phyloP scores from a whole-genome alignment of 805 yeast genomes.

The Candida corydali region DNA sequence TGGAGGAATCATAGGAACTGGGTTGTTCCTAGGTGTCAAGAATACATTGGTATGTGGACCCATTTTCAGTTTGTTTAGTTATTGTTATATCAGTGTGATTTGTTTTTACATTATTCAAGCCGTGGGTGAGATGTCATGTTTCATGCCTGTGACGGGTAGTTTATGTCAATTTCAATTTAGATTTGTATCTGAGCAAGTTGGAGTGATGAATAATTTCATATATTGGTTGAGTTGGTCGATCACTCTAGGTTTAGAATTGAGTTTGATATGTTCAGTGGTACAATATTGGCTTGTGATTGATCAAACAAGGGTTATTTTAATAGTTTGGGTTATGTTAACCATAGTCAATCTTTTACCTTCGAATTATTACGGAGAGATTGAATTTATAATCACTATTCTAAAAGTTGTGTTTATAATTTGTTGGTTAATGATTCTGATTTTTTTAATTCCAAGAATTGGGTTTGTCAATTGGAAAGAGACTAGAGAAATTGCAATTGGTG shows the following conservation, averaged over 20 bases:
- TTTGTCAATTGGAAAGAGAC: slow-evolving; percentile 7
- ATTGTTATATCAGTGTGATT: slow-evolving; percentile 16
- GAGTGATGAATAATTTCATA: slow-evolving; percentile 16
- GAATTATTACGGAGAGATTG: slow-evolving; percentile 18
- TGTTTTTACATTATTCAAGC: slow-evolving; percentile 17
- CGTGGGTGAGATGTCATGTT: slow-evolving; percentile 17
- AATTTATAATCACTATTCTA: slow-evolving; percentile 15
- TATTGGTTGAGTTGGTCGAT: slow-evolving; percentile 24
- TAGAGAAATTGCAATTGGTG: neutral
- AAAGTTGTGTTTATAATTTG: slow-evolving; percentile 16
- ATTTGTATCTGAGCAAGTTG: slow-evolving; percentile 15
- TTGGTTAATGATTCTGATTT: slow-evolving; percentile 13
- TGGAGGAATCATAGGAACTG: slow-evolving; percentile 23
- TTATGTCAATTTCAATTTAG: slow-evolving; percentile 17
- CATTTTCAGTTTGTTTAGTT: slow-evolving; percentile 14
- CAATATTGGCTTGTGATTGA: slow-evolving; percentile 12
- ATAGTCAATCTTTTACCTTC: slow-evolving; percentile 18
- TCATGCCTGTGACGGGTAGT: slow-evolving; percentile 16
- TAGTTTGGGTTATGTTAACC: slow-evolving; percentile 14
- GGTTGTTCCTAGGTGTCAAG: slow-evolving; percentile 17
- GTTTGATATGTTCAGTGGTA: slow-evolving; percentile 14
- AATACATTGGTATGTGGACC: slow-evolving; percentile 15
- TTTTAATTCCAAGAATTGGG: slow-evolving; percentile 32
- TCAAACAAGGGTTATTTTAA: slow-evolving; percentile 8
- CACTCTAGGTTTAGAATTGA: slow-evolving; percentile 20